phyloP scores from a whole-genome alignment of 176 grass and related monocot species.

The Chrysopogon serrulatus region DNA sequence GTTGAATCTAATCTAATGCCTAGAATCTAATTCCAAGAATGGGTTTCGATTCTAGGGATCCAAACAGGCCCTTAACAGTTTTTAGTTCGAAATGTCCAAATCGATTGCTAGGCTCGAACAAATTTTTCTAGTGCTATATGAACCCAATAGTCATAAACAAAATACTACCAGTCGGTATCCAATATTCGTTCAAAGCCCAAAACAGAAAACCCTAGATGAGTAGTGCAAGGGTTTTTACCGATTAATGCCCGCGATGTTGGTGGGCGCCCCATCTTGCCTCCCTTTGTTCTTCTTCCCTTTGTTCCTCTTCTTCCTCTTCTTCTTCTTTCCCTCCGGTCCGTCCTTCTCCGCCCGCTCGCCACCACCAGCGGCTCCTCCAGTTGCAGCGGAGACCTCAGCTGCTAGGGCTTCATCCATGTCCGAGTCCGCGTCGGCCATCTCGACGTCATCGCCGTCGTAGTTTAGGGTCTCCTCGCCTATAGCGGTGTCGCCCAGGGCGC shows the following conservation, averaged over 20 bases:
- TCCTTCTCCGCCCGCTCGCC: constrained; percentile 16
- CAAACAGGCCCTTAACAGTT: not conserved
- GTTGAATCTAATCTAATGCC: not conserved
- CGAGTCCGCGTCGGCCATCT: constrained; percentile 66
- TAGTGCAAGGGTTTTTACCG: constrained; percentile 29
- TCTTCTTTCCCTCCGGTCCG: constrained; percentile 18
- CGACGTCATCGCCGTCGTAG: constrained; percentile 46
- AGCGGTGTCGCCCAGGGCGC: not conserved
- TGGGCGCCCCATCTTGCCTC: constrained; percentile 34
- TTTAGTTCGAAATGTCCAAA: not conserved
- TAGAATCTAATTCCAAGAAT: not conserved
- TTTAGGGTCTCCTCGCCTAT: constrained; percentile 37
- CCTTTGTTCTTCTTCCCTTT: constrained; percentile 27
- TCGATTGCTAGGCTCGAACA: not conserved
- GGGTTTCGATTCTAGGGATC: not conserved
- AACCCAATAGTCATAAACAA: not conserved
- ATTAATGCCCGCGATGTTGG: constrained; percentile 71
- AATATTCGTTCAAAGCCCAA: not conserved
- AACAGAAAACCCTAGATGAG: constrained; percentile 35
- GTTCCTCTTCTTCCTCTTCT: constrained; percentile 44
- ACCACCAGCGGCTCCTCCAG: not conserved
- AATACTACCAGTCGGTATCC: not conserved
- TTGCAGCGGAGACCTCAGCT: not conserved
- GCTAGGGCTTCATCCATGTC: constrained; percentile 14
- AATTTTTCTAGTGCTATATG: not conserved